phyloP scores from a whole-genome alignment of 352 stramenopile genomes.

The Phytophthora kernoviae region DNA sequence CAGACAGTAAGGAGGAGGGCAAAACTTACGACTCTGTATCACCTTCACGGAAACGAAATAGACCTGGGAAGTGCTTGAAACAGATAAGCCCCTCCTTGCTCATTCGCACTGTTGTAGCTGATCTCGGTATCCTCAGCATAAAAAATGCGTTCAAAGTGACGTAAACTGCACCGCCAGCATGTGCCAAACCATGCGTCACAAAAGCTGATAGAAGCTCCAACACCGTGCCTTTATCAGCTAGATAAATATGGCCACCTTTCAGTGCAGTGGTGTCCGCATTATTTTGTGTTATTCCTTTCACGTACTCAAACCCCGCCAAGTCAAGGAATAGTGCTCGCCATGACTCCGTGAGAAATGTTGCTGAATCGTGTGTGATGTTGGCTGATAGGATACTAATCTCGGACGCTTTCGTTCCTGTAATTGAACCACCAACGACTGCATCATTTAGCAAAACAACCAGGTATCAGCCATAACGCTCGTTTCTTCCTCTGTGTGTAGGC shows the following conservation, averaged over 20 bases:
- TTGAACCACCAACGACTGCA: conserved; percentile 32
- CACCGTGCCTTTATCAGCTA: conserved; percentile 23
- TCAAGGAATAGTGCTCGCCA: conserved; percentile 30
- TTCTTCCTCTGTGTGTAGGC: conserved; percentile 16
- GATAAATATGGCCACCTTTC: conserved; percentile 43
- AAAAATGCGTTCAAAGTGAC: conserved; percentile 35
- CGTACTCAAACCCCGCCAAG: conserved; percentile 25
- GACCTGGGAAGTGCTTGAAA: conserved; percentile 34
- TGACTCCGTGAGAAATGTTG: conserved; percentile 11
- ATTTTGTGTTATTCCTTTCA: conserved; percentile 7
- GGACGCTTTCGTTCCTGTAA: conserved; percentile 27
- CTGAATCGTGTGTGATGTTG: conserved; percentile 27
- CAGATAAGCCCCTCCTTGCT: conserved; percentile 51
- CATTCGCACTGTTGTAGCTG: conserved; percentile 42
- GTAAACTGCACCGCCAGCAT: conserved; percentile 51
- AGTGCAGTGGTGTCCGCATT: conserved; percentile 8
- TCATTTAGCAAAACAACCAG: conserved; percentile 45
- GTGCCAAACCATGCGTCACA: conserved; percentile 44
- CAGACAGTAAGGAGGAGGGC: not conserved
- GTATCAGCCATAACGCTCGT: conserved; percentile 13
- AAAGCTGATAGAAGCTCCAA: conserved; percentile 26
- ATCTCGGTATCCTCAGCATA: conserved; percentile 28
- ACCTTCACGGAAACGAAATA: conserved; percentile 36
- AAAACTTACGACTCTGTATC: conserved; percentile 41
- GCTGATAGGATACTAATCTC: conserved; percentile 16